A percentile compares a stretch with the other conserved stretches of the same genome.
Conservation (phyloP, 1,284 basidiomycete species). For the Pisolithus thermaeus region DNA sequence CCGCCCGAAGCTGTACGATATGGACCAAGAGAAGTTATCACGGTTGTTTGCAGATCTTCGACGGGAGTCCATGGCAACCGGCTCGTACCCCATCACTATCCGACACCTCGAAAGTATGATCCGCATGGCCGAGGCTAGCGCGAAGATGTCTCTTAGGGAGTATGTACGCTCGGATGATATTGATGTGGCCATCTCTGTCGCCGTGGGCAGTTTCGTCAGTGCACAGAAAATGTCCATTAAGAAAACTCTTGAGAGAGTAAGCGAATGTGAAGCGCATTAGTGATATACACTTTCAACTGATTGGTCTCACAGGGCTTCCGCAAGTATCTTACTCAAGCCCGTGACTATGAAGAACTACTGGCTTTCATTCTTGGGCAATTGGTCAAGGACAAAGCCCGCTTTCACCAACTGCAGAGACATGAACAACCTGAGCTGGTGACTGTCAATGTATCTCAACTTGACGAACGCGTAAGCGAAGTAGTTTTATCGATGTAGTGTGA, state of each 20-base stretch:
- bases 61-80: constrained; percentile 93
- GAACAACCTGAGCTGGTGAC: constrained; percentile 72
- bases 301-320: constrained; percentile 71
- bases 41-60: constrained; percentile 96
- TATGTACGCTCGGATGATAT: constrained; percentile 96
- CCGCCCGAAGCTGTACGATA: constrained; percentile 86
- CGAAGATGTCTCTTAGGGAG: constrained; percentile 97
- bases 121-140: constrained; percentile 96
- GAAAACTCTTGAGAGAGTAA: constrained; percentile 90
- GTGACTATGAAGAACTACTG: constrained; percentile 93
- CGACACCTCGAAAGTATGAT: constrained; percentile 99
- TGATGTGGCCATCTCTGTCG: constrained; percentile 94
- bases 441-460: constrained; percentile 75
- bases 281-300: constrained; percentile 11
- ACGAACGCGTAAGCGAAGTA: constrained; percentile 61
- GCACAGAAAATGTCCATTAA: constrained; percentile 99
- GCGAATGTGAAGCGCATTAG: constrained; percentile 25
- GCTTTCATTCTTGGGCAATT: constrained; percentile 92
- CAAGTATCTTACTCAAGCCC: constrained; percentile 92
- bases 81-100: constrained; percentile 97
- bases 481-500: neutral
- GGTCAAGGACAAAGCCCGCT: constrained; percentile 91
- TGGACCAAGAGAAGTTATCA: constrained; percentile 95
- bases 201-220: constrained; percentile 90
- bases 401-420: constrained; percentile 71